Conservation (phyloP, 2,329 filamentous ascomycete genomes). For the Dactylonectria estremocensis region DNA sequence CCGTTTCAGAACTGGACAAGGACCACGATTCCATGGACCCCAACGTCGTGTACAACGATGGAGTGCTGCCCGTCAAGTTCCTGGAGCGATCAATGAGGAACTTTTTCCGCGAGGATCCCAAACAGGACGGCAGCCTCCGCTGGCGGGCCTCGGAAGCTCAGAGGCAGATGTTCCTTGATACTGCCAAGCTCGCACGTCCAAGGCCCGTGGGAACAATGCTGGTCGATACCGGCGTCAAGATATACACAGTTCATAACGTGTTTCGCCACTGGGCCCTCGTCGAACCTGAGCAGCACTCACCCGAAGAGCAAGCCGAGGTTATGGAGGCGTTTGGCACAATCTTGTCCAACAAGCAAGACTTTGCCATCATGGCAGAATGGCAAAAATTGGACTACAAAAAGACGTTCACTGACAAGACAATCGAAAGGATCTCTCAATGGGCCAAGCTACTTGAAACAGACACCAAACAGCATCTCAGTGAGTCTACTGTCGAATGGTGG, state of each 20-base stretch:
- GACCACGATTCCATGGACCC: conserved; percentile 18
- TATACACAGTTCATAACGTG: conserved; percentile 35
- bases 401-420: conserved; percentile 22
- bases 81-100: conserved; percentile 50
- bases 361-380: conserved; percentile 35
- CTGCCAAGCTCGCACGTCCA: conserved; percentile 31
- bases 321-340: conserved; percentile 41
- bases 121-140: conserved; percentile 16
- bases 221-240: not conserved
- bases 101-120: conserved; percentile 43
- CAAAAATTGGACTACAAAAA: not conserved
- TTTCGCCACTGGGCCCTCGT: conserved; percentile 38
- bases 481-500: conserved; percentile 40
- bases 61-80: conserved; percentile 46
- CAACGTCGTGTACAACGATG: conserved; percentile 46
- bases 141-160: conserved; percentile 44
- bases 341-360: conserved; percentile 34
- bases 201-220: not conserved
- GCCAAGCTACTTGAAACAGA: conserved; percentile 31
- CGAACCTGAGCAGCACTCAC: conserved; percentile 33
- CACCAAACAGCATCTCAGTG: conserved; percentile 19
- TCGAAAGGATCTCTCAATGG: conserved; percentile 37
- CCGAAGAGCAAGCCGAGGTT: conserved; percentile 38
- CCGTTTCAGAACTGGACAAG: conserved; percentile 41
- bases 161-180: conserved; percentile 44